A percentile compares a stretch with the other conserved stretches of the same genome.
phyloP scores from a whole-genome alignment of 1,284 basidiomycete species.

The Rhodotorula glutinis region DNA sequence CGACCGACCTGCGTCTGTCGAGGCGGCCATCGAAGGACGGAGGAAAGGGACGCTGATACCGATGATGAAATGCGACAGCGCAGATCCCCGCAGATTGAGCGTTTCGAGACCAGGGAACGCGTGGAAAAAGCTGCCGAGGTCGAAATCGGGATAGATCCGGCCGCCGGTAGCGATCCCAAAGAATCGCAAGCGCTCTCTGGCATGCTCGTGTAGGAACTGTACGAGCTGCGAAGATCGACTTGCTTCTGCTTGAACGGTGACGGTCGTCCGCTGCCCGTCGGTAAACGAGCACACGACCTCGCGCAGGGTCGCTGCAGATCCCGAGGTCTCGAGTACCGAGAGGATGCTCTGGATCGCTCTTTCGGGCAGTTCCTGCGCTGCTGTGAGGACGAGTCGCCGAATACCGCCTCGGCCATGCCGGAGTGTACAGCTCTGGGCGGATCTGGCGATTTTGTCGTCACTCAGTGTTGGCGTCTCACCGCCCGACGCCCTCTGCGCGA shows the following conservation, averaged over 20 bases:
- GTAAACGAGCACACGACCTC: constrained; percentile 28
- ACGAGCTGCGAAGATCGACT: constrained; percentile 6
- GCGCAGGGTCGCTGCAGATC: background rate
- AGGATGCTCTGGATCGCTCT: background rate
- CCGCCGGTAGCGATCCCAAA: constrained; percentile 12
- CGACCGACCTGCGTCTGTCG: background rate
- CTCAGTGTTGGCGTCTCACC: too few relatives aligned
- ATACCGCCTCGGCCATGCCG: background rate
- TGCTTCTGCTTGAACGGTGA: constrained; percentile 11
- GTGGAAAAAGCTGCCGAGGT: constrained; percentile 12
- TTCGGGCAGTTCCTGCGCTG: constrained; percentile 20
- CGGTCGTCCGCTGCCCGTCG: constrained; percentile 19
- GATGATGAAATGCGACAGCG: constrained; percentile 16
- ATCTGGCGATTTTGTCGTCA: background rate
- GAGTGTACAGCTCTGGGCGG: background rate
- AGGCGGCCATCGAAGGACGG: background rate
- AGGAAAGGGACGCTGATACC: constrained; percentile 19
- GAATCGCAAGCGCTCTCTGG: background rate
- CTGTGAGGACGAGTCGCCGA: constrained; percentile 19
- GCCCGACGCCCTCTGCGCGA: background rate
- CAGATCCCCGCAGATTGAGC: constrained; percentile 16
- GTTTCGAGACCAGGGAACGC: constrained; percentile 9
- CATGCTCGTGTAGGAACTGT: constrained; percentile 8
- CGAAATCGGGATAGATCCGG: constrained; percentile 23
- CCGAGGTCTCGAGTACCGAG: background rate